Conservation (phyloP, 164 flowering plant genomes). For the Nymphaea colorata region DNA sequence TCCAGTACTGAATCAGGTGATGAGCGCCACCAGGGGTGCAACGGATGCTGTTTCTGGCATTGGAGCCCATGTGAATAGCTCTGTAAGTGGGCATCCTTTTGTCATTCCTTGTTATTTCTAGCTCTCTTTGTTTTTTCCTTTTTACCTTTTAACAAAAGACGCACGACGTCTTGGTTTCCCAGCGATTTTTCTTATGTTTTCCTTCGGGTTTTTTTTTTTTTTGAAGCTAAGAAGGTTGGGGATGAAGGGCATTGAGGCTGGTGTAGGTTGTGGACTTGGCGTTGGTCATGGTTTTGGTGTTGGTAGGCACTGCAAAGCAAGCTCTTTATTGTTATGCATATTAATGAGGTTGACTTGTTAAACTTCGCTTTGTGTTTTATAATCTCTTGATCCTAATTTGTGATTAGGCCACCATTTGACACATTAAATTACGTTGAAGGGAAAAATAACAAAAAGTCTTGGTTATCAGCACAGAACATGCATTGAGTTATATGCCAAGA, state of each 20-base stretch:
- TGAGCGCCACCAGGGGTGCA: slow-evolving; percentile 87
- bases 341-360: not conserved
- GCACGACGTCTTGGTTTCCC: not conserved
- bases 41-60: slow-evolving; percentile 80
- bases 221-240: slow-evolving; percentile 65
- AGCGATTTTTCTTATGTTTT: not conserved
- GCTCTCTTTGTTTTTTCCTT: not conserved
- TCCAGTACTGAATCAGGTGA: slow-evolving; percentile 61
- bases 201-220: not conserved
- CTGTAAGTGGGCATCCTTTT: slow-evolving; percentile 35
- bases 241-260: slow-evolving; percentile 69
- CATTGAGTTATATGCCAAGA: no score
- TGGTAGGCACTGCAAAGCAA: slow-evolving; percentile 36
- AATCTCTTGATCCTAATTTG: not conserved
- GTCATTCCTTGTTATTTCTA: not conserved
- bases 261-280: slow-evolving; percentile 91
- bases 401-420: not conserved
- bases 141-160: not conserved
- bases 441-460: no score
- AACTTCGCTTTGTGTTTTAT: not conserved
- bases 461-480: no score
- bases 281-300: slow-evolving; percentile 95
- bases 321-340: not conserved
- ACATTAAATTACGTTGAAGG: no score
- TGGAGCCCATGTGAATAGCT: slow-evolving; percentile 51